Evolutionary conservation across 1,139 yeast species (phyloP).

Genomic region (Candida gigantensis): DNA sequence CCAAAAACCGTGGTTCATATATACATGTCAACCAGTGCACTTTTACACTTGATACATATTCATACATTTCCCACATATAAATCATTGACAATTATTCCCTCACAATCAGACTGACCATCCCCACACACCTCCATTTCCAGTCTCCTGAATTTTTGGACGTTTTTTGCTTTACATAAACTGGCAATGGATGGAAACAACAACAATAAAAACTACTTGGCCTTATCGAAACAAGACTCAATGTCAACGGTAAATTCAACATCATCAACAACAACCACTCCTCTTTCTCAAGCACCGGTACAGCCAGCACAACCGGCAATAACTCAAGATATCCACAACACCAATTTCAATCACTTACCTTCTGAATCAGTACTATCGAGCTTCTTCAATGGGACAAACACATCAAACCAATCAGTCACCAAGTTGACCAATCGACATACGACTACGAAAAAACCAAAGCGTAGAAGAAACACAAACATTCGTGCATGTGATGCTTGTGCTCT

Average conservation of each 20-base stretch:
- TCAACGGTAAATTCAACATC: constrained; percentile 1
- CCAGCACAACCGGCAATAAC: constrained; percentile 2
- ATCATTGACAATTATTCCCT: no score
- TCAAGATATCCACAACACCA: constrained; percentile 1
- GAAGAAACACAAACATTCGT: constrained; percentile 25
- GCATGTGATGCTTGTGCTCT: constrained; percentile 51
- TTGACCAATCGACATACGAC: constrained; percentile 17
- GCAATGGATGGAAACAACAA: not conserved
- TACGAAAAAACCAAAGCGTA: constrained; percentile 17
- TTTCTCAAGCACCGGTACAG: no score
- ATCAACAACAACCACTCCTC: constrained; percentile 1
- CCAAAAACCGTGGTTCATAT: no score
- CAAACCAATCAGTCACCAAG: constrained; percentile 11
- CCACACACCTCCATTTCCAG: no score
- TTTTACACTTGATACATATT: no score
- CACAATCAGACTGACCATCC: no score
- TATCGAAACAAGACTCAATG: not conserved
- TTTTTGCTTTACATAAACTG: no score
- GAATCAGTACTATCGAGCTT: constrained; percentile 7
- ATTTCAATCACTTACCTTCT: not conserved
- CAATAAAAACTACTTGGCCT: not conserved
- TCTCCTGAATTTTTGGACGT: no score
- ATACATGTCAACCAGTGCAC: no score
- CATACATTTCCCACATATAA: no score
- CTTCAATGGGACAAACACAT: constrained; percentile 7